Conservation (phyloP, 495 filamentous ascomycete species). For the Talaromyces thailandensis region DNA sequence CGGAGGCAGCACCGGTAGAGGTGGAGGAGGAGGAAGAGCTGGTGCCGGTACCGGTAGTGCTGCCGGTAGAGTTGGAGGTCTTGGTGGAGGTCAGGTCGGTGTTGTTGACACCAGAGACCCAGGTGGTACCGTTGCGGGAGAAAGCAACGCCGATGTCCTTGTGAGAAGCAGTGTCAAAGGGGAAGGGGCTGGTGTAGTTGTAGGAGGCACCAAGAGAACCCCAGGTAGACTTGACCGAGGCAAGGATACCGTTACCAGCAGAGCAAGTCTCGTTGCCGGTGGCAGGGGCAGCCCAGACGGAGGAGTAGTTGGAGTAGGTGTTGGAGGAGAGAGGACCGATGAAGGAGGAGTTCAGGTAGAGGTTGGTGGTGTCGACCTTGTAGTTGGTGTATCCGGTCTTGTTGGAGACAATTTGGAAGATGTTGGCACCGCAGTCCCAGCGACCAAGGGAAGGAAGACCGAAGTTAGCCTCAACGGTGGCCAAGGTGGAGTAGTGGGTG, state of each 20-base stretch:
- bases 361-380: conserved; percentile 30
- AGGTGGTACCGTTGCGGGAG: conserved; percentile 8
- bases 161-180: conserved; percentile 24
- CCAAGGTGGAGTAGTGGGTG: conserved; percentile 61
- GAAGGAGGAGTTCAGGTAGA: conserved; percentile 38
- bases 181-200: conserved; percentile 37
- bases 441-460: conserved; percentile 57
- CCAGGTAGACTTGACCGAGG: conserved; percentile 33
- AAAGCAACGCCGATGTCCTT: conserved; percentile 6
- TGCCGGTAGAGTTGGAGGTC: conserved; percentile 5
- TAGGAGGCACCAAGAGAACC: conserved; percentile 21
- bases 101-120: conserved; percentile 7
- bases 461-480: conserved; percentile 61
- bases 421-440: conserved; percentile 65
- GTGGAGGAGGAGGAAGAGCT: not conserved
- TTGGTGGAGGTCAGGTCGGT: not conserved
- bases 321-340: conserved; percentile 35
- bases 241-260: conserved; percentile 37
- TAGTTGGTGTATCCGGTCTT: conserved; percentile 48
- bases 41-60: not conserved
- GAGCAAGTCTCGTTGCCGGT: conserved; percentile 27
- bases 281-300: conserved; percentile 33
- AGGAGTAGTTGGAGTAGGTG: conserved; percentile 22
- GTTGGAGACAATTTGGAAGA: conserved; percentile 52
- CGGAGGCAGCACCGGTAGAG: not conserved